These are phyloP conservation scores for Astragalus glycyphyllos DNA, from an alignment of 306 rosid genomes.

Conservation along the genomic window DNA sequence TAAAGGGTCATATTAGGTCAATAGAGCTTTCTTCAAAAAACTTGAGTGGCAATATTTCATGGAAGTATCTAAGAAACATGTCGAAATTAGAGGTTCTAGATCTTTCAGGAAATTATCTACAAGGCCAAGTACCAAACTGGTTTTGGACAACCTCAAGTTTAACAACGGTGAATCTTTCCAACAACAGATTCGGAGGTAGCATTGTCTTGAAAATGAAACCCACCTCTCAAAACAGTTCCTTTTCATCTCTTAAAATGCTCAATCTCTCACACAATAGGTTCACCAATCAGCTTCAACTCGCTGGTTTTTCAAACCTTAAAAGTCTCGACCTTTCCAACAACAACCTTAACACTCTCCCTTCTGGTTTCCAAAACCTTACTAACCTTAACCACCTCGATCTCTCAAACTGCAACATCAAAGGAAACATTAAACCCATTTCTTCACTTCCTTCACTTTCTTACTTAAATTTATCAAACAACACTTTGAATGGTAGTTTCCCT, in stretches of 20 bases:
- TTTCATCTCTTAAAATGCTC: constrained; percentile 54
- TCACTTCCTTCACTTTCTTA: constrained; percentile 52
- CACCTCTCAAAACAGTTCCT: constrained; percentile 30
- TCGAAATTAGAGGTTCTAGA: constrained; percentile 58
- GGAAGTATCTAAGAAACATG: constrained; percentile 70
- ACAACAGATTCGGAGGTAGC: constrained; percentile 76
- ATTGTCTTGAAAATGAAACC: constrained; percentile 50
- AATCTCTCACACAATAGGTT: constrained; percentile 81
- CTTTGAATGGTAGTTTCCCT: constrained; percentile 78
- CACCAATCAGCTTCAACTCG: constrained; percentile 64
- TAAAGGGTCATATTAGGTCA: constrained; percentile 43
- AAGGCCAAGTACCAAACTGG: constrained; percentile 76
- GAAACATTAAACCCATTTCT: constrained; percentile 64
- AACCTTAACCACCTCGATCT: constrained; percentile 58
- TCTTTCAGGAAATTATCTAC: constrained; percentile 69
- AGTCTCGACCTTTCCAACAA: constrained; percentile 72
- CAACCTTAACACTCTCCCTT: constrained; percentile 56
- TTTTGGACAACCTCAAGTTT: constrained; percentile 60
- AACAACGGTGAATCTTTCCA: constrained; percentile 57
- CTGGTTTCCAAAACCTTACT: constrained; percentile 61
- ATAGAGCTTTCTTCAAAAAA: constrained; percentile 62
- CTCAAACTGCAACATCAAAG: constrained; percentile 69
- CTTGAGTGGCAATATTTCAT: constrained; percentile 70
- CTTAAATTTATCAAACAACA: constrained; percentile 75
- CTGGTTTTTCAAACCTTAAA: constrained; percentile 58